Evolutionary conservation across 163 green algal genomes (phyloP), one percentile per base, ranked within the genome.

Genomic region (Volvox carteri): DNA sequence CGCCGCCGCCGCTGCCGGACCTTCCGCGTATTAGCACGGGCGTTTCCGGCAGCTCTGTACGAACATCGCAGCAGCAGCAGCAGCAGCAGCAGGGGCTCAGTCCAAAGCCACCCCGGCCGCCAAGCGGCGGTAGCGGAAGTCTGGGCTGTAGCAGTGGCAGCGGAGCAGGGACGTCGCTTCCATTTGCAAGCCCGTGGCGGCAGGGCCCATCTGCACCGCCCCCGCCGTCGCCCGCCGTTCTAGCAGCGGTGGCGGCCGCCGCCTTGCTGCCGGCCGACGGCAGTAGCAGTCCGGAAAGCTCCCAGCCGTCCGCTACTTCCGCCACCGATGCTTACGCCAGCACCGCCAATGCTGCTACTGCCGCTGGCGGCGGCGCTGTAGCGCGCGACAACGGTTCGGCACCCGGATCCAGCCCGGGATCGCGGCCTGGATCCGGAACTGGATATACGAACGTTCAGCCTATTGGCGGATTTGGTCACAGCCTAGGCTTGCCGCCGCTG

Each of bases 401-500:
- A 48, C 4, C 65, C 1, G 65, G 33, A 25, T 75, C 65, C 30
- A 75, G 65, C 30, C 33, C 65, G 7, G 65, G 65, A 75, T 75
- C 65, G 11, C 30, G 65, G 37, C 70, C 6, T 9, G 70, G 70
- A 37, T 56, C 70, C 56, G 70, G 70, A 56, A 37, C 41, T 42
- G 70, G 70, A 35, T 58, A 14, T 42, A 23, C 9, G 14, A 35
- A 28, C 5, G 41, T 41, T 2, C 39, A 23, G 16, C 1, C 14
- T 14, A 58, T 12, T 25, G n/a, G 8, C 18, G 75, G 74, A 33
- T 46, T 28, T 16, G 74, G 74, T 30, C 16, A 14, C 16, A 37
- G 35, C 33, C 16, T 62, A 54, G 78, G 78, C 21, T 54, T 85
- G 52, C 78, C 78, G 25, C 78, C 78, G 52, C 52, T 75, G 56